Conservation (phyloP, 179 eudicot species). For the Corrigiola litoralis region DNA sequence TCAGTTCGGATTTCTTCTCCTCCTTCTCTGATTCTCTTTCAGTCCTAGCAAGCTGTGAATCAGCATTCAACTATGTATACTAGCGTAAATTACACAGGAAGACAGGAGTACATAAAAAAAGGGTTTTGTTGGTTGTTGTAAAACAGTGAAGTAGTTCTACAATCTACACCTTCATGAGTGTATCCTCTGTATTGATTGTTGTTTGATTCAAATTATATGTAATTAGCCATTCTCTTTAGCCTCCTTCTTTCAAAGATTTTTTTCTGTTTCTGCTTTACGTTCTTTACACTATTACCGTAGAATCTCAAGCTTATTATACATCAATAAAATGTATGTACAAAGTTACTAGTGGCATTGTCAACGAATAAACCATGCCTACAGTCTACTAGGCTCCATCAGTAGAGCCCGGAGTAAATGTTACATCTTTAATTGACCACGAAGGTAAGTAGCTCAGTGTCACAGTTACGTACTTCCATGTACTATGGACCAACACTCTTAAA, state of each 20-base stretch:
- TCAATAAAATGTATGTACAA: no score
- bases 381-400: no score
- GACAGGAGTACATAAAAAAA: constrained; percentile 23
- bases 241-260: not conserved
- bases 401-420: no score
- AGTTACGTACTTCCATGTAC: no score
- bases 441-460: no score
- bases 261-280: no score
- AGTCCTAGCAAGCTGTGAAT: not conserved
- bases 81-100: constrained; percentile 13
- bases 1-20: not conserved
- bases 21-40: not conserved
- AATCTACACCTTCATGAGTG: not conserved
- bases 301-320: no score
- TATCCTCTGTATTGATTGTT: constrained; percentile 15
- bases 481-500: no score
- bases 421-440: no score
- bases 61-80: constrained; percentile 8
- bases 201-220: not conserved
- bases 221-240: not conserved
- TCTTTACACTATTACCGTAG: no score
- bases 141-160: constrained; percentile 7
- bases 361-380: no score
- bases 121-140: not conserved
- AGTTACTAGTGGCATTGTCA: no score